These are phyloP conservation scores for Termitomyces sp. DNA, from an alignment of 768 basidiomycete genomes.

Conservation along the genomic window DNA sequence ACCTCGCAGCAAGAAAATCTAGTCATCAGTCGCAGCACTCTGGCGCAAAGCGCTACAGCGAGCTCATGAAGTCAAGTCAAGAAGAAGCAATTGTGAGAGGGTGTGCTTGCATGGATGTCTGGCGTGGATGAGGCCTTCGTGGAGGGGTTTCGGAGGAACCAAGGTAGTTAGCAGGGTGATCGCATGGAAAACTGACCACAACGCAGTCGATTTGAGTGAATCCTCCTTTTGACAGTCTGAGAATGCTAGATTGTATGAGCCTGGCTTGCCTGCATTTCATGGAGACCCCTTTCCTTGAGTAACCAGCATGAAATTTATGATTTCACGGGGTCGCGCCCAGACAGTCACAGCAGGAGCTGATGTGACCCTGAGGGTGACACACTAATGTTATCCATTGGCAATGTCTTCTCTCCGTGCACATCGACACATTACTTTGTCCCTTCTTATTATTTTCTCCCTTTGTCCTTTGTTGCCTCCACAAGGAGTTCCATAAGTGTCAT, in stretches of 20 bases:
- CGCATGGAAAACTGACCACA: not conserved
- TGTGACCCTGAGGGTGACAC: not conserved
- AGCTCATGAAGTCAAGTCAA: not conserved
- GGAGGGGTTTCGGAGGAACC: not conserved
- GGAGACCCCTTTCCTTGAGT: not conserved
- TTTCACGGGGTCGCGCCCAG: too few relatives aligned
- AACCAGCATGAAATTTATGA: too few relatives aligned
- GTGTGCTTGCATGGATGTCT: too few relatives aligned
- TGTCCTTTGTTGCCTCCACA: slow-evolving; percentile 4
- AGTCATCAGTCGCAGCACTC: not conserved
- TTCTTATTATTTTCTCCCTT: not conserved
- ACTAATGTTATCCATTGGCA: not conserved
- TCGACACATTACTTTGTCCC: not conserved
- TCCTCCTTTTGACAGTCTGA: not conserved
- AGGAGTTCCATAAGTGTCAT: not conserved
- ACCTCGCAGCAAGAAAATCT: not conserved
- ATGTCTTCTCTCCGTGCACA: not conserved
- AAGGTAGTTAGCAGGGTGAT: not conserved
- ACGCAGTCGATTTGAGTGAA: not conserved
- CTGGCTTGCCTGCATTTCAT: not conserved
- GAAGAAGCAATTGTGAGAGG: not conserved
- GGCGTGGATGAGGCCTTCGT: not conserved
- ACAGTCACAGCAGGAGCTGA: not conserved
- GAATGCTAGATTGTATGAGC: not conserved
- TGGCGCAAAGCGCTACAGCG: not conserved